Evolutionary conservation across 2,329 filamentous ascomycete genomes (phyloP).

Genomic region (Colletotrichum sp.): DNA sequence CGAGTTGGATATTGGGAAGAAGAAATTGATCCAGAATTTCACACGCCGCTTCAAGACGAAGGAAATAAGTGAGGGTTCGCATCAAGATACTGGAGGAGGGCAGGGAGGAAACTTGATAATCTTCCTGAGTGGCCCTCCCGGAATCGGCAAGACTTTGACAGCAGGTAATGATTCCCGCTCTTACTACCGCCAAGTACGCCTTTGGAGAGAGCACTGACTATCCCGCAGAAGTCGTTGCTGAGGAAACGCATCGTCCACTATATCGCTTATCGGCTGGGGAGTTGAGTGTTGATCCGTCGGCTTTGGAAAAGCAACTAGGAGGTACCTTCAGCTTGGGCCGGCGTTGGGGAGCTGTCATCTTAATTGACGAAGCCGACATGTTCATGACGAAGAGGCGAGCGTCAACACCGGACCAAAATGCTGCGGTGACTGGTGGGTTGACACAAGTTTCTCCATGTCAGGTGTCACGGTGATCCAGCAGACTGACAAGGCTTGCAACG

Average conservation of each 20-base stretch:
- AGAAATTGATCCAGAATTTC: not conserved
- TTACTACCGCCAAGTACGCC: not conserved
- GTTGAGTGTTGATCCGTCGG: rapidly evolving
- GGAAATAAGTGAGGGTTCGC: rapidly evolving
- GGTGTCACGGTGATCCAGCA: rapidly evolving
- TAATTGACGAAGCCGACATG: not conserved
- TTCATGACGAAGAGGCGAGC: not conserved
- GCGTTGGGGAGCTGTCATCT: not conserved
- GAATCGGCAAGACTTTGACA: not conserved
- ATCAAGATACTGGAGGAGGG: rapidly evolving
- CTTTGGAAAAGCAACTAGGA: rapidly evolving
- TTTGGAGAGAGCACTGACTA: rapidly evolving
- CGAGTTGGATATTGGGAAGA: not conserved
- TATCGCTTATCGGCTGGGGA: not conserved
- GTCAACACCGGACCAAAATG: rapidly evolving
- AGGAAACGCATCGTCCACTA: rapidly evolving
- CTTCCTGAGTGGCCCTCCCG: not conserved
- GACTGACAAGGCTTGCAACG: rapidly evolving
- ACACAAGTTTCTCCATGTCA: rapidly evolving
- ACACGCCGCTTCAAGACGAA: not conserved
- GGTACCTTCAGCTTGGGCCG: rapidly evolving
- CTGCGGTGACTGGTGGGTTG: rapidly evolving
- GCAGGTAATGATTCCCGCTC: not conserved
- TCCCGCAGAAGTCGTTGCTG: not conserved
- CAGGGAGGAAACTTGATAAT: not conserved